These are phyloP conservation scores for Cercospora janseana DNA, from an alignment of 2,329 filamentous ascomycete genomes.

Conservation along the genomic window DNA sequence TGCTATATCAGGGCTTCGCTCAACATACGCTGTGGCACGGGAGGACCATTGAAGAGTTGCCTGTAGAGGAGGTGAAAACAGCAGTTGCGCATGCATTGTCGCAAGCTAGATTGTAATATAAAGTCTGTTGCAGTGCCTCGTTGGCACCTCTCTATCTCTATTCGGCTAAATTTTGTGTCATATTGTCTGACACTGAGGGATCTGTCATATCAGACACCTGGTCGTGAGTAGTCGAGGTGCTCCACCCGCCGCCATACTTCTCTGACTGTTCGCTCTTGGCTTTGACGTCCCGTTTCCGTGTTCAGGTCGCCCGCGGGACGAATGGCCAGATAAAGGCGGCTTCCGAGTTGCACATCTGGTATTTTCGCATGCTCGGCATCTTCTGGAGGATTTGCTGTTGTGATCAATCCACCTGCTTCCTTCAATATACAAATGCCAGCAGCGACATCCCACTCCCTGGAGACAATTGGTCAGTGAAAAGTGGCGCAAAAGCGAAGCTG, in stretches of 20 bases:
- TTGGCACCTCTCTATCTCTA: neutral
- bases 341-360: slow-evolving; percentile 61
- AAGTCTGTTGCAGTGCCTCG: neutral
- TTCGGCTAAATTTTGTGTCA: too few relatives aligned
- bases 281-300: slow-evolving; percentile 62
- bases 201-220: slow-evolving; percentile 47
- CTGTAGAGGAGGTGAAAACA: slow-evolving; percentile 59
- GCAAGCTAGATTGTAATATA: slow-evolving; percentile 25
- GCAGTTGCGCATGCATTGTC: slow-evolving; percentile 44
- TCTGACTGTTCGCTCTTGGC: slow-evolving; percentile 67
- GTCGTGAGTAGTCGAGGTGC: slow-evolving; percentile 64
- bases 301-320: slow-evolving; percentile 63
- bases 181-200: too few relatives aligned
- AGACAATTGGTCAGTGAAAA: too few relatives aligned
- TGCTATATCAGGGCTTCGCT: slow-evolving; percentile 75
- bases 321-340: slow-evolving; percentile 69
- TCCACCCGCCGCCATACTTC: slow-evolving; percentile 71
- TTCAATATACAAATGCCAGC: slow-evolving; percentile 70
- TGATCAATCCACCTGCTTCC: slow-evolving; percentile 72
- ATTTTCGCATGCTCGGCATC: slow-evolving; percentile 57
- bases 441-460: slow-evolving; percentile 72
- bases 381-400: slow-evolving; percentile 68
- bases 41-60: slow-evolving; percentile 51
- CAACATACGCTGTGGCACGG: slow-evolving; percentile 64
- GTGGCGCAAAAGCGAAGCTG: too few relatives aligned